A percentile compares a stretch with the other conserved stretches of the same genome.
Evolutionary conservation across 2,329 filamentous ascomycete species (phyloP).

Genomic region (Microsporum ferrugineum): DNA sequence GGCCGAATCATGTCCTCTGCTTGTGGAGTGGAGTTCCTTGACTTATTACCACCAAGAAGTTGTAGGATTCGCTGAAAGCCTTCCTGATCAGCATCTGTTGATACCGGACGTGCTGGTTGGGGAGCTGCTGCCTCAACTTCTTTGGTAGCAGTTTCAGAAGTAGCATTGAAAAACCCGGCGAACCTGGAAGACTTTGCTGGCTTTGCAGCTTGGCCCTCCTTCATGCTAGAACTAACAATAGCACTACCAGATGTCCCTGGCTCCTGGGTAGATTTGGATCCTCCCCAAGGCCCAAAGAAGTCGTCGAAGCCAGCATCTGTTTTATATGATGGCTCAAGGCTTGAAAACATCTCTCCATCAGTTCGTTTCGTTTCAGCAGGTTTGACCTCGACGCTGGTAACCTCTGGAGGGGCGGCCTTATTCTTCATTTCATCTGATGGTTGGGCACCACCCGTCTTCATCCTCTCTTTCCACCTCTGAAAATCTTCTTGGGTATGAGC

Average conservation of each 20-base stretch:
- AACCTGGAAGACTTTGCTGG: conserved; percentile 66
- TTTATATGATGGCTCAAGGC: conserved; percentile 50
- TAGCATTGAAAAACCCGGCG: conserved; percentile 62
- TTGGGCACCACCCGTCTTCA: conserved; percentile 57
- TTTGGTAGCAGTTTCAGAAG: conserved; percentile 42
- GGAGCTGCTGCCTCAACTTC: conserved; percentile 19
- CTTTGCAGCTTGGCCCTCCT: conserved; percentile 40
- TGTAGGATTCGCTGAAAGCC: conserved; percentile 73
- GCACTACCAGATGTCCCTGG: conserved; percentile 24
- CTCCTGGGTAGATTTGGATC: conserved; percentile 38
- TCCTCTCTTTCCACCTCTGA: conserved; percentile 83
- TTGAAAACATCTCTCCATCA: conserved; percentile 42
- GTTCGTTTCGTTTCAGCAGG: conserved; percentile 27
- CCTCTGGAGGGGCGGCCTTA: conserved; percentile 20
- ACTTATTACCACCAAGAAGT: conserved; percentile 56
- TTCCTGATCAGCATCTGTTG: conserved; percentile 60
- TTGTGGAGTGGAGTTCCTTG: conserved; percentile 36
- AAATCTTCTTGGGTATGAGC: conserved; percentile 81
- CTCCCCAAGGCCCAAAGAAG: conserved; percentile 56
- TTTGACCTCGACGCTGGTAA: conserved; percentile 29
- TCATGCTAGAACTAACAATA: conserved; percentile 23
- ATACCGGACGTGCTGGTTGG: conserved; percentile 32
- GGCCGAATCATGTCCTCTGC: conserved; percentile 25
- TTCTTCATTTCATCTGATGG: conserved; percentile 34
- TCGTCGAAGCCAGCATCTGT: conserved; percentile 61